Percentiles rank a stretch among this genome's conserved stretches.
Evolutionary conservation across 768 basidiomycete species (phyloP).

Genomic region (Mycena belliarum): DNA sequence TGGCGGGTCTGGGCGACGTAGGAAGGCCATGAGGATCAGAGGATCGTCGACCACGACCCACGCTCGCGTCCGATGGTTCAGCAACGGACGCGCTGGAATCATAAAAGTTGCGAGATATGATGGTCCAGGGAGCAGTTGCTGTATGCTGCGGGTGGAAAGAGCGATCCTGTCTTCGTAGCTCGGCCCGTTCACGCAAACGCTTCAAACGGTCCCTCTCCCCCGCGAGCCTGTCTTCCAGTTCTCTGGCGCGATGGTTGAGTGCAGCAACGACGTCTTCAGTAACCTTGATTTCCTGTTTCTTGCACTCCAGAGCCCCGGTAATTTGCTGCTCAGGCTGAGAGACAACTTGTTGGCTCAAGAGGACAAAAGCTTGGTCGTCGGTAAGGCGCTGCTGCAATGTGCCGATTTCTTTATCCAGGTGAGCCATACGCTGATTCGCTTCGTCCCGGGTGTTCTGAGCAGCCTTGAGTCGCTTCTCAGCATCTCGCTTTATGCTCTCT

Average conservation of each 20-base stretch:
- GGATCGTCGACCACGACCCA: slow-evolving; percentile 7
- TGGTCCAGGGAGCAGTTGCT: slow-evolving; percentile 23
- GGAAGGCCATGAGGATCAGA: slow-evolving; percentile 21
- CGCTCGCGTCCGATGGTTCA: slow-evolving; percentile 12
- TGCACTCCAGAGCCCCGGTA: slow-evolving; percentile 51
- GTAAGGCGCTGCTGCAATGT: slow-evolving; percentile 52
- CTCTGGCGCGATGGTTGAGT: slow-evolving; percentile 65
- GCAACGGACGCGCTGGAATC: slow-evolving; percentile 12
- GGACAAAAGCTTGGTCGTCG: slow-evolving; percentile 56
- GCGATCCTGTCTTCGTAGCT: slow-evolving; percentile 46
- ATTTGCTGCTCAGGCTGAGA: slow-evolving; percentile 59
- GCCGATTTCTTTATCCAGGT: slow-evolving; percentile 62
- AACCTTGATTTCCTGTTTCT: slow-evolving; percentile 60
- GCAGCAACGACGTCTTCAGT: slow-evolving; percentile 67
- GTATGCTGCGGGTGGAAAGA: slow-evolving; percentile 33
- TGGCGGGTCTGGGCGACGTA: slow-evolving; percentile 30
- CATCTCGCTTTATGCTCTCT: slow-evolving; percentile 78
- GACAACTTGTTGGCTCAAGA: slow-evolving; percentile 42
- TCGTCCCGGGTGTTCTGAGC: slow-evolving; percentile 65
- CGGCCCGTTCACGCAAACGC: slow-evolving; percentile 58
- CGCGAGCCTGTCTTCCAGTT: slow-evolving; percentile 71
- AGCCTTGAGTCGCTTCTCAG: slow-evolving; percentile 84
- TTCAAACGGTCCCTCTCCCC: slow-evolving; percentile 62
- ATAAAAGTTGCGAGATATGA: slow-evolving; percentile 14
- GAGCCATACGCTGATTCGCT: slow-evolving; percentile 55